phyloP scores from a whole-genome alignment of 2,329 filamentous ascomycete genomes.

The Fusarium secorum region DNA sequence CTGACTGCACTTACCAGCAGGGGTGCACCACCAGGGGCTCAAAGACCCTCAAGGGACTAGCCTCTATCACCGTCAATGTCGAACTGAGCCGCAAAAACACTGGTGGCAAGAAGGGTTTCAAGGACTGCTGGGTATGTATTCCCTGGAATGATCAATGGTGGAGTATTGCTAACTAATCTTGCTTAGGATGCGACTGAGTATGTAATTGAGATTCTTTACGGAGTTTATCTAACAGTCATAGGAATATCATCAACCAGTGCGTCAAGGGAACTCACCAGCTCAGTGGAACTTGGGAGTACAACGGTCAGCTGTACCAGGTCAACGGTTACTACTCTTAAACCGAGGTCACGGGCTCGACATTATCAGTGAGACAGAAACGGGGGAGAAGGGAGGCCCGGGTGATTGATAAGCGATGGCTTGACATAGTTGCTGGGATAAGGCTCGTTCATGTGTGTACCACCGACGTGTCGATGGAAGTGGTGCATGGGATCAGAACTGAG shows the following conservation, averaged over 20 bases:
- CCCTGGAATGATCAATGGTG: rapidly evolving
- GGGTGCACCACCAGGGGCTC: neutral
- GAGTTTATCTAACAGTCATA: neutral
- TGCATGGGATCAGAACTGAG: too few species aligned
- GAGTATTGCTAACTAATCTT: rapidly evolving
- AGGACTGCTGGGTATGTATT: slow-evolving; percentile 4
- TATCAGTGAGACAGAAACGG: rapidly evolving
- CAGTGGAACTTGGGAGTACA: neutral
- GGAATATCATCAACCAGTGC: neutral
- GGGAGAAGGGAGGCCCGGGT: rapidly evolving
- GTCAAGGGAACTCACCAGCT: neutral
- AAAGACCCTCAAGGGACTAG: neutral
- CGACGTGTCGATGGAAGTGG: too few species aligned
- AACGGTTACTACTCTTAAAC: neutral
- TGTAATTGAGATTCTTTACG: rapidly evolving
- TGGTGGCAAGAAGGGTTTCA: neutral
- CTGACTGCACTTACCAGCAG: neutral
- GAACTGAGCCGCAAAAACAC: neutral
- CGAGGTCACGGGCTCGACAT: rapidly evolving
- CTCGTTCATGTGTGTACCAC: rapidly evolving
- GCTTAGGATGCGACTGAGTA: neutral
- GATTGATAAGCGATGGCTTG: neutral
- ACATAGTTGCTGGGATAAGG: rapidly evolving
- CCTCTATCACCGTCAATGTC: neutral
- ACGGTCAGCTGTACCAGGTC: neutral